Conservation (phyloP, 306 rosid species). For the Vicia sativa region DNA sequence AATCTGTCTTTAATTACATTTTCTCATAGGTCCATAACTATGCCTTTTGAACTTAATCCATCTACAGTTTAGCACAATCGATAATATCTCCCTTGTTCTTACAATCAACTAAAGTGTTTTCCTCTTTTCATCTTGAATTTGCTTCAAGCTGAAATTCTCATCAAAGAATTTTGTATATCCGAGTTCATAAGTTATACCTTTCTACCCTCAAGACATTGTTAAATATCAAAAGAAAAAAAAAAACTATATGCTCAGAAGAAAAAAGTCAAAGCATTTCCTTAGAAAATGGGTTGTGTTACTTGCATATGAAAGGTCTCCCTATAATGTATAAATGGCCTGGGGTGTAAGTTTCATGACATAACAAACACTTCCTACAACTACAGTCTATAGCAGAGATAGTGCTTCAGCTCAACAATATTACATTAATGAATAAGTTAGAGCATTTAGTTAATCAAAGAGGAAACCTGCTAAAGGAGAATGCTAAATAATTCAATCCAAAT, state of each 20-base stretch:
- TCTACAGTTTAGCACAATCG: background rate
- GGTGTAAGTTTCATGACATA: background rate
- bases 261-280: background rate
- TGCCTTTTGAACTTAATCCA: background rate
- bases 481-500: background rate
- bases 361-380: background rate
- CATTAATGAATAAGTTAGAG: too few species aligned
- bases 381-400: too few species aligned
- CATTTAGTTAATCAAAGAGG: too few species aligned
- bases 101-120: background rate
- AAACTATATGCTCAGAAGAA: too few species aligned
- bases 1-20: background rate
- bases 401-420: too few species aligned
- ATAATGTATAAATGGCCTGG: slow-evolving; percentile 5
- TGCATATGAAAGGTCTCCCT: background rate
- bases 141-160: background rate
- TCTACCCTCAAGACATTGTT: background rate
- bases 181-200: slow-evolving; percentile 1
- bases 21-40: slow-evolving; percentile 9
- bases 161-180: background rate
- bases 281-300: background rate
- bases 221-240: too few species aligned
- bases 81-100: background rate
- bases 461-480: background rate
- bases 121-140: background rate